Conservation (phyloP, 1,284 basidiomycete species). For the Macrocybe sp. region DNA sequence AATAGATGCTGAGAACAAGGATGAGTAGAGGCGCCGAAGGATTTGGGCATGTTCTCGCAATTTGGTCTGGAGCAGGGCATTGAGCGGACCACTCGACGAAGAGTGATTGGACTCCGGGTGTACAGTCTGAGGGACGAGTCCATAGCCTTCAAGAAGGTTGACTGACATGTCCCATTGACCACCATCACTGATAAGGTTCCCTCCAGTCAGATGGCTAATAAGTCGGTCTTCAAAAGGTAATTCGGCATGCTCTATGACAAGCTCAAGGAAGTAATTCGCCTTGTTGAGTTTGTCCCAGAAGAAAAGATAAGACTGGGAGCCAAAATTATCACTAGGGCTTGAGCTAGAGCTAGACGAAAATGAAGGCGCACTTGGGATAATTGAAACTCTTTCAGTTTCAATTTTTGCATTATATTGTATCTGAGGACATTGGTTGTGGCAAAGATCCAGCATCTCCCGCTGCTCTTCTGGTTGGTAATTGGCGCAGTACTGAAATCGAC, state of each 20-base stretch:
- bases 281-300: conserved; percentile 97
- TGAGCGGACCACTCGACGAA: conserved; percentile 68
- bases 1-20: conserved; percentile 41
- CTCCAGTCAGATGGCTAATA: conserved; percentile 64
- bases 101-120: conserved; percentile 90
- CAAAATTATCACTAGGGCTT: conserved; percentile 3
- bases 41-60: conserved; percentile 87
- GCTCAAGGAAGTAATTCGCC: conserved; percentile 91
- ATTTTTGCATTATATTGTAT: conserved; percentile 79
- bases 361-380: conserved; percentile 66
- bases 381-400: conserved; percentile 85
- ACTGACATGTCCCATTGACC: conserved; percentile 96
- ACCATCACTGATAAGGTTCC: conserved; percentile 84
- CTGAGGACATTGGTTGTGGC: conserved; percentile 87
- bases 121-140: conserved; percentile 75
- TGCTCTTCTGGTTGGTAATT: conserved; percentile 84
- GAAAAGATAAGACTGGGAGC: conserved; percentile 74
- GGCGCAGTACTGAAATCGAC: conserved; percentile 79
- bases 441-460: conserved; percentile 91
- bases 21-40: conserved; percentile 61
- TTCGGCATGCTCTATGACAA: conserved; percentile 79
- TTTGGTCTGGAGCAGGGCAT: conserved; percentile 81
- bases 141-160: conserved; percentile 81
- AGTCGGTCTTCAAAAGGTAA: conserved; percentile 81
- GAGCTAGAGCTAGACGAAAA: background rate